These are phyloP conservation scores for Gossypium trilobum DNA, from an alignment of 441 rosid species.

Conservation along the genomic window DNA sequence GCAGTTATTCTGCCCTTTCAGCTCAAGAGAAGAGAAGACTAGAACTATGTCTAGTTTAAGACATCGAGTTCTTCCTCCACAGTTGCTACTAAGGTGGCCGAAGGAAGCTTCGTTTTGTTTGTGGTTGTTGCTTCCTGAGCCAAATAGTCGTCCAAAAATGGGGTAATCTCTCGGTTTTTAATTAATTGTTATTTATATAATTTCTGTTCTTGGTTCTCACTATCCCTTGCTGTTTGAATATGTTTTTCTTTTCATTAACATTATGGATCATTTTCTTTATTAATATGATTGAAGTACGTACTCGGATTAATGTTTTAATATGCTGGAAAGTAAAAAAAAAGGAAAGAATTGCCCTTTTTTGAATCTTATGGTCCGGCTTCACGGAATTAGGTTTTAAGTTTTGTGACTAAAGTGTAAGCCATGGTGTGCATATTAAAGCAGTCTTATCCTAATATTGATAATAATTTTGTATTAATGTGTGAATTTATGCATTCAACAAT, in stretches of 20 bases:
- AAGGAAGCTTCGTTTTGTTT: conserved; percentile 93
- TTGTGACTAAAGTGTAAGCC: not conserved
- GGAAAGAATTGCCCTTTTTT: not conserved
- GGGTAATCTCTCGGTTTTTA: conserved; percentile 37
- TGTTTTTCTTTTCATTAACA: not conserved
- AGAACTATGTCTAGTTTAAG: conserved; percentile 85
- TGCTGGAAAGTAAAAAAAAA: not conserved
- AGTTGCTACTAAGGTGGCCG: conserved; percentile 68
- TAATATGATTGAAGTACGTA: not conserved
- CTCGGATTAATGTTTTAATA: not conserved
- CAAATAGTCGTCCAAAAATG: conserved; percentile 62
- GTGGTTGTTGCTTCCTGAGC: conserved; percentile 91
- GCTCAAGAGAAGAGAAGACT: conserved; percentile 79
- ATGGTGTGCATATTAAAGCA: not conserved
- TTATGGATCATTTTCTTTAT: not conserved
- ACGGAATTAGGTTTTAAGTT: not conserved
- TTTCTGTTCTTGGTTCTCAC: not conserved
- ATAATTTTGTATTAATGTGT: not conserved
- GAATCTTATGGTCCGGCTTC: not conserved
- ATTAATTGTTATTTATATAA: not conserved
- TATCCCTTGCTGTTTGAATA: not conserved
- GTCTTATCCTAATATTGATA: not conserved
- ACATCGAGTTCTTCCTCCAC: conserved; percentile 96
- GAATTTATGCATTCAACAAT: not conserved
- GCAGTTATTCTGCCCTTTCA: conserved; percentile 80